These are phyloP conservation scores for Ulmus americana DNA, from an alignment of 331 rosid genomes.

Conservation along the genomic window DNA sequence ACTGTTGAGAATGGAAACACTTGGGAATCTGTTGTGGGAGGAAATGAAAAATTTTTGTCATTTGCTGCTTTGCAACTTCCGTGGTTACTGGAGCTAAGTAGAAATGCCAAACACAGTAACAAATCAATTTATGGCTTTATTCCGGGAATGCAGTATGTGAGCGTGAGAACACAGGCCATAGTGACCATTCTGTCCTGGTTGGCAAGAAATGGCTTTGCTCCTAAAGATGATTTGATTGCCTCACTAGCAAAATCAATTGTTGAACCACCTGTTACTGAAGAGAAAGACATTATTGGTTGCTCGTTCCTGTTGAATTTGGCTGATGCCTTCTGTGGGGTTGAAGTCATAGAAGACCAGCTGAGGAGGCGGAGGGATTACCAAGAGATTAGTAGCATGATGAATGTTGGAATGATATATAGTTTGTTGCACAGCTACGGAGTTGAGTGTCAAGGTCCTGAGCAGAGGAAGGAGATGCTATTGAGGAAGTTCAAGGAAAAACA, in stretches of 20 bases:
- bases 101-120: constrained; percentile 36
- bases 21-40: constrained; percentile 62
- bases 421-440: constrained; percentile 66
- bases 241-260: constrained; percentile 74
- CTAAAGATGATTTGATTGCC: constrained; percentile 61
- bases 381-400: constrained; percentile 73
- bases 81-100: constrained; percentile 79
- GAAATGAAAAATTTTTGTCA: constrained; percentile 70
- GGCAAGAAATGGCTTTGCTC: constrained; percentile 83
- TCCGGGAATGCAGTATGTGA: constrained; percentile 51
- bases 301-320: constrained; percentile 77
- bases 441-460: constrained; percentile 50
- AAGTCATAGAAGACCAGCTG: constrained; percentile 86
- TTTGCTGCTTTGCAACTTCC: constrained; percentile 86
- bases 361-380: constrained; percentile 73
- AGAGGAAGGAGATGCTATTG: constrained; percentile 65
- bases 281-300: constrained; percentile 67
- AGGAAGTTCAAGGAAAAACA: constrained; percentile 76
- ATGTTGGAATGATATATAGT: constrained; percentile 86
- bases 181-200: constrained; percentile 86
- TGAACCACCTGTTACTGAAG: constrained; percentile 72
- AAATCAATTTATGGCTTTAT: constrained; percentile 24
- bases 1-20: constrained; percentile 56
- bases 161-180: constrained; percentile 55
- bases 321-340: constrained; percentile 84